Percentiles rank a stretch among this genome's conserved stretches.
Conservation (phyloP, 352 stramenopile species). For the Phytopythium chamaehyphon region DNA sequence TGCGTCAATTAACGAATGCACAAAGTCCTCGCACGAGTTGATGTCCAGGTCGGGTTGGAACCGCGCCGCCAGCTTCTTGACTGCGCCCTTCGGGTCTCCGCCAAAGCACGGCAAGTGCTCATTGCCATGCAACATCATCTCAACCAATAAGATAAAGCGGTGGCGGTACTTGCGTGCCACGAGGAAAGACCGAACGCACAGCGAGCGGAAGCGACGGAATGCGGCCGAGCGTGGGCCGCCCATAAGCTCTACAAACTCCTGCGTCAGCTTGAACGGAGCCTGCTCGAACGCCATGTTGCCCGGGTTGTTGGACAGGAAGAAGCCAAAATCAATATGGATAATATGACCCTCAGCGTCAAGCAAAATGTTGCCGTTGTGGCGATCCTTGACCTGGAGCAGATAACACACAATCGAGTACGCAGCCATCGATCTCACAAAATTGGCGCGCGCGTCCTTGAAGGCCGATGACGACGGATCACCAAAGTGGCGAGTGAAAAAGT, state of each 20-base stretch:
- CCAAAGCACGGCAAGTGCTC: conserved; percentile 96
- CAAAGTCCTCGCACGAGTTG: conserved; percentile 92
- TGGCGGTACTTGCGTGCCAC: conserved; percentile 93
- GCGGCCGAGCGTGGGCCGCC: conserved; percentile 89
- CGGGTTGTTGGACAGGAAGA: conserved; percentile 92
- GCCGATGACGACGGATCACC: conserved; percentile 62
- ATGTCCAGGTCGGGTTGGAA: conserved; percentile 94
- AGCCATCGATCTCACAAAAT: conserved; percentile 85
- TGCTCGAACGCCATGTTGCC: conserved; percentile 95
- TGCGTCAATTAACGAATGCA: conserved; percentile 94
- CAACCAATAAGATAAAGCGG: conserved; percentile 93
- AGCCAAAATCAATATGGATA: conserved; percentile 97
- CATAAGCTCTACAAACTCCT: conserved; percentile 95
- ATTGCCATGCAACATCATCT: conserved; percentile 97
- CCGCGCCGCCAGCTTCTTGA: conserved; percentile 87
- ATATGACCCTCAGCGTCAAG: conserved; percentile 95
- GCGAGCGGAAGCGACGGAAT: conserved; percentile 93
- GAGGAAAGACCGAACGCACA: conserved; percentile 96
- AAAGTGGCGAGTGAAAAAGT: conserved; percentile 95
- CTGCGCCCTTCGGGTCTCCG: conserved; percentile 87
- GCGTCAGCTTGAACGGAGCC: conserved; percentile 98
- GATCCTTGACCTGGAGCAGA: conserved; percentile 97
- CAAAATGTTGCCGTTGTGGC: conserved; percentile 98
- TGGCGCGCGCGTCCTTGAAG: conserved; percentile 78
- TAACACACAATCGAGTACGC: conserved; percentile 95